A percentile compares a stretch with the other conserved stretches of the same genome.
These are phyloP conservation scores for Vararia minispora DNA, from an alignment of 768 basidiomycete species.

Conservation along the genomic window DNA sequence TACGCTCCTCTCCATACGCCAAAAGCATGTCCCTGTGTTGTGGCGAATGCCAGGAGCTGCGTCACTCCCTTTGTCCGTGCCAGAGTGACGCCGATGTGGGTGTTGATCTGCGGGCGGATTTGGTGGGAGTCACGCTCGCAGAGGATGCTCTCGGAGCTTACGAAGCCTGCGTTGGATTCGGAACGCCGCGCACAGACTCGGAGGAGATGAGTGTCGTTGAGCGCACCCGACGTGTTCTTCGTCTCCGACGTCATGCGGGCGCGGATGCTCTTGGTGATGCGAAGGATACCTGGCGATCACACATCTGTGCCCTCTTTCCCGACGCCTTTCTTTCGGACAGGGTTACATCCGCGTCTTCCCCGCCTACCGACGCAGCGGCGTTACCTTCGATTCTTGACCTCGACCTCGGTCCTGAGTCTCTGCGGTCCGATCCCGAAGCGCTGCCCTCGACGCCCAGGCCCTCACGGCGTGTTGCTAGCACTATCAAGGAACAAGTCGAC, in stretches of 20 bases:
- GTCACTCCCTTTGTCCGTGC: conserved; percentile 2
- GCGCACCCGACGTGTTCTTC: conserved; percentile 12
- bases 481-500: conserved; percentile 19
- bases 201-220: conserved; percentile 3
- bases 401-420: conserved; percentile 23
- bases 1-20: conserved; percentile 1
- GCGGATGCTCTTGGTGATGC: conserved; percentile 1
- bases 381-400: conserved; percentile 16
- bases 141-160: conserved; percentile 2
- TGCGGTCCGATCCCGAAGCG: conserved; percentile 29
- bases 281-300: conserved; percentile 8
- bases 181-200: not conserved
- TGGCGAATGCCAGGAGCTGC: conserved; percentile 8
- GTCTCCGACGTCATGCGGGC: conserved; percentile 3
- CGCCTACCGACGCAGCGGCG: too few species aligned
- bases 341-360: conserved; percentile 1
- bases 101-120: not conserved
- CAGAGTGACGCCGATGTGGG: not conserved
- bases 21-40: conserved; percentile 6
- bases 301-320: conserved; percentile 4
- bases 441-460: conserved; percentile 42
- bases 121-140: conserved; percentile 3
- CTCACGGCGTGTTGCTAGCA: too few species aligned
- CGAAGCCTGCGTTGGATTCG: conserved; percentile 4
- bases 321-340: conserved; percentile 9